Evolutionary conservation across 495 filamentous ascomycete genomes (phyloP).

Genomic region (Pyrenopolyporus hunteri): DNA sequence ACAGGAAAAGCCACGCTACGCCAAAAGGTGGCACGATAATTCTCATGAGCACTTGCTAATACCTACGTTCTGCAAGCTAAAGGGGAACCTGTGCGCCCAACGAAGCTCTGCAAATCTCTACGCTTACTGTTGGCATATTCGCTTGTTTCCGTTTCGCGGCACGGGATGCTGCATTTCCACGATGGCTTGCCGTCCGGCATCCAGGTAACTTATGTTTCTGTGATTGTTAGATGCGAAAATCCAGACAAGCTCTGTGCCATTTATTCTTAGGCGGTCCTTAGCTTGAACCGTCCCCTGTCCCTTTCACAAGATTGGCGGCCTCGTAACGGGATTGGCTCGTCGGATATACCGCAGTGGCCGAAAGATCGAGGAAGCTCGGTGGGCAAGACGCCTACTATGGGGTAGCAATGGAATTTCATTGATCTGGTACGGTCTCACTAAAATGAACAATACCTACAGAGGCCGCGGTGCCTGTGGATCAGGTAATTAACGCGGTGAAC

Average conservation of each 20-base stretch:
- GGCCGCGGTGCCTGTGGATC: conserved; percentile 26
- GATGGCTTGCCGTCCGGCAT: no score
- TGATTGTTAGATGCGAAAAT: not conserved
- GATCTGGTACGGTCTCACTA: not conserved
- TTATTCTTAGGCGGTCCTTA: not conserved
- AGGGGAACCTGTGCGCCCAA: no score
- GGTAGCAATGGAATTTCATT: conserved; percentile 6
- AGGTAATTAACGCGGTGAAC: conserved; percentile 20
- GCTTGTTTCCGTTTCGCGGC: no score
- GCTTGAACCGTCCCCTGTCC: not conserved
- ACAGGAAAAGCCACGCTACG: not conserved
- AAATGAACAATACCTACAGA: not conserved
- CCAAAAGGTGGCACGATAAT: not conserved
- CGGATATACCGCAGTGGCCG: not conserved
- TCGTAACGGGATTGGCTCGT: conserved; percentile 8
- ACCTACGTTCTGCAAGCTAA: not conserved
- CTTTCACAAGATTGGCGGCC: not conserved
- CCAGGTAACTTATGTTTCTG: no score
- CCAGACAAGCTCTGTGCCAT: not conserved
- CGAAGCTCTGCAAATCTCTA: no score
- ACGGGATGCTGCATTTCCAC: no score
- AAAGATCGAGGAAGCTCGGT: not conserved
- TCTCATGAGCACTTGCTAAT: not conserved
- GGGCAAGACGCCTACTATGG: not conserved
- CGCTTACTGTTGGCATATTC: no score